These are phyloP conservation scores for Diaporthe destruens DNA, from an alignment of 2,329 filamentous ascomycete species.

Conservation along the genomic window DNA sequence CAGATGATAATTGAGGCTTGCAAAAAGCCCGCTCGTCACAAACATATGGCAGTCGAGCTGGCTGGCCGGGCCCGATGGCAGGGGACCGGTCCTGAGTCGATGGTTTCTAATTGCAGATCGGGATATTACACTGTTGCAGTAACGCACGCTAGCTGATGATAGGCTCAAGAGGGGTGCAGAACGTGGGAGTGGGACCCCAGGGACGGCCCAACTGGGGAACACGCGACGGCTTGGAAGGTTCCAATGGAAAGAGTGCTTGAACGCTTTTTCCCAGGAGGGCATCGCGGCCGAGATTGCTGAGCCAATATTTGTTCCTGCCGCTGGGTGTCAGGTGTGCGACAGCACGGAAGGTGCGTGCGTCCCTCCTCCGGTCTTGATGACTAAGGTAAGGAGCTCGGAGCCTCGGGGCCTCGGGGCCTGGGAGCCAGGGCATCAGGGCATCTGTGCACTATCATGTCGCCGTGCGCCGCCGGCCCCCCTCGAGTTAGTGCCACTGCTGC, in stretches of 20 bases:
- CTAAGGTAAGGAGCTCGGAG: too few species aligned
- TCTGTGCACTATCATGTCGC: constrained; percentile 10
- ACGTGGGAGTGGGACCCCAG: constrained; percentile 29
- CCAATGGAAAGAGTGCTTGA: background rate
- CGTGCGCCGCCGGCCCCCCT: background rate
- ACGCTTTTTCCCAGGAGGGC: constrained; percentile 12
- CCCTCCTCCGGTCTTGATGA: constrained; percentile 3
- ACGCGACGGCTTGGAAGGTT: constrained; percentile 19
- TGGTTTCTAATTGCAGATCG: constrained; percentile 34
- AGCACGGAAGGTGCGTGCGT: too few species aligned
- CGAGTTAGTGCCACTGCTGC: constrained; percentile 18
- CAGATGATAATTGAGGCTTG: background rate
- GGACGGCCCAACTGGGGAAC: background rate
- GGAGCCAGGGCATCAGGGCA: background rate
- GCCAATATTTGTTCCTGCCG: constrained; percentile 18
- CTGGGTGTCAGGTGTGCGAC: too few species aligned
- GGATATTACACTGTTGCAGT: constrained; percentile 26
- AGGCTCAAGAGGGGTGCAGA: constrained; percentile 20
- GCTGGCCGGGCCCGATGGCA: background rate
- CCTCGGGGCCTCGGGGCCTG: too few species aligned
- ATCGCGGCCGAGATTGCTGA: constrained; percentile 35
- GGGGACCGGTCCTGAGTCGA: constrained; percentile 24
- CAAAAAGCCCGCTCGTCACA: background rate
- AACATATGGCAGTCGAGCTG: constrained; percentile 2
- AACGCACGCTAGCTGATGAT: constrained; percentile 11